These are phyloP conservation scores for Pleurotus eryngii DNA, from an alignment of 768 basidiomycete genomes.

Conservation along the genomic window DNA sequence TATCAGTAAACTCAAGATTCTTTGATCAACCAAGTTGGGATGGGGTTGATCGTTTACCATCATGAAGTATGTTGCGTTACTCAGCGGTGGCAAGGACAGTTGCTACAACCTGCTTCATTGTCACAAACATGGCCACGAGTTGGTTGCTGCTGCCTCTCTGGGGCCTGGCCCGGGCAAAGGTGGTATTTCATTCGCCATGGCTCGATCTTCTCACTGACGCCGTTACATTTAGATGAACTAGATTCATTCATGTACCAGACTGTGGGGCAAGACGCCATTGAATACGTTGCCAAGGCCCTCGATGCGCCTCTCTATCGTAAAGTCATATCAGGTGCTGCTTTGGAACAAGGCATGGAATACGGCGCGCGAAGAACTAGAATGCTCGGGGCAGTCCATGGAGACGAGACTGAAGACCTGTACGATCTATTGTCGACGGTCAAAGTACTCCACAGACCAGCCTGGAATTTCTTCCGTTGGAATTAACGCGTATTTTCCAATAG, in stretches of 20 bases:
- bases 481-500: constrained; percentile 33
- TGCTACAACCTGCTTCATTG: constrained; percentile 95
- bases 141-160: constrained; percentile 86
- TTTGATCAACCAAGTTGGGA: constrained; percentile 9
- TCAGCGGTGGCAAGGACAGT: constrained; percentile 98
- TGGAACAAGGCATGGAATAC: constrained; percentile 85
- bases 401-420: constrained; percentile 95
- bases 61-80: constrained; percentile 92
- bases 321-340: constrained; percentile 75
- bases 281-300: constrained; percentile 79
- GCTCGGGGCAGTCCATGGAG: constrained; percentile 57
- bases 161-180: constrained; percentile 85
- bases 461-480: not conserved
- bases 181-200: constrained; percentile 27
- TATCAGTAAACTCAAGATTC: constrained; percentile 12
- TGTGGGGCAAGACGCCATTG: constrained; percentile 94
- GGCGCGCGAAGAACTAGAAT: constrained; percentile 57
- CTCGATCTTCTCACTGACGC: constrained; percentile 19
- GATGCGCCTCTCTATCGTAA: constrained; percentile 82
- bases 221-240: constrained; percentile 75
- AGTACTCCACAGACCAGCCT: constrained; percentile 38
- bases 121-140: constrained; percentile 76
- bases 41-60: constrained; percentile 7
- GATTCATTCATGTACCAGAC: constrained; percentile 99
- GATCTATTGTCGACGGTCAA: constrained; percentile 70